Evolutionary conservation across 208 protist genomes (phyloP).

Genomic region (Crithidia fasciculata): DNA sequence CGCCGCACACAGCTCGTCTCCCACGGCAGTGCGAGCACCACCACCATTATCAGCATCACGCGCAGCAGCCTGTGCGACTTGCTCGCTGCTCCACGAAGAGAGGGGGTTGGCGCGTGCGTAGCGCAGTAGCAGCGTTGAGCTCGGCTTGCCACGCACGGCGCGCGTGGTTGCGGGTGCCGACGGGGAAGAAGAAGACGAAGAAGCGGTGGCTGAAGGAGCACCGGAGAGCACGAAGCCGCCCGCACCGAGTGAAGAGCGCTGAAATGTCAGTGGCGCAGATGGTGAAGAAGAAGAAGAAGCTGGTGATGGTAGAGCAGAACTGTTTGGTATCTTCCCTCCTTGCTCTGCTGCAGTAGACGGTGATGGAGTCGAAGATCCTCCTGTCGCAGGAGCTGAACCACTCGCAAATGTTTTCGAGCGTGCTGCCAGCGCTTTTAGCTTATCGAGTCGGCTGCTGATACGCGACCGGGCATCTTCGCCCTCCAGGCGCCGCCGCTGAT

Average conservation of each 20-base stretch:
- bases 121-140: constrained; percentile 77
- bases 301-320: too few relatives aligned
- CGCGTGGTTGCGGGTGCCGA: constrained; percentile 6
- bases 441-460: constrained; percentile 65
- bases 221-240: constrained; percentile 68
- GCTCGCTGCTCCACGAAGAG: constrained; percentile 2
- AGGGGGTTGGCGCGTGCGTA: constrained; percentile 32
- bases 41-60: background rate
- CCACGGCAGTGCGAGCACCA: background rate
- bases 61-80: constrained; percentile 19
- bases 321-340: too few relatives aligned
- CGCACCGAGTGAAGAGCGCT: constrained; percentile 57
- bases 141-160: constrained; percentile 61
- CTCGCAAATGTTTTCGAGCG: constrained; percentile 9
- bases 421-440: constrained; percentile 42
- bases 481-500: constrained; percentile 58
- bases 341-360: background rate
- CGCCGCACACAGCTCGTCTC: constrained; percentile 20
- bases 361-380: background rate
- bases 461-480: constrained; percentile 63
- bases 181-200: background rate
- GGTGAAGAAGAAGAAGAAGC: background rate
- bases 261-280: constrained; percentile 69
- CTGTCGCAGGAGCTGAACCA: background rate
- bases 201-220: background rate